Evolutionary conservation across 2,329 filamentous ascomycete genomes (phyloP).

Genomic region (Fusarium staphyleae): DNA sequence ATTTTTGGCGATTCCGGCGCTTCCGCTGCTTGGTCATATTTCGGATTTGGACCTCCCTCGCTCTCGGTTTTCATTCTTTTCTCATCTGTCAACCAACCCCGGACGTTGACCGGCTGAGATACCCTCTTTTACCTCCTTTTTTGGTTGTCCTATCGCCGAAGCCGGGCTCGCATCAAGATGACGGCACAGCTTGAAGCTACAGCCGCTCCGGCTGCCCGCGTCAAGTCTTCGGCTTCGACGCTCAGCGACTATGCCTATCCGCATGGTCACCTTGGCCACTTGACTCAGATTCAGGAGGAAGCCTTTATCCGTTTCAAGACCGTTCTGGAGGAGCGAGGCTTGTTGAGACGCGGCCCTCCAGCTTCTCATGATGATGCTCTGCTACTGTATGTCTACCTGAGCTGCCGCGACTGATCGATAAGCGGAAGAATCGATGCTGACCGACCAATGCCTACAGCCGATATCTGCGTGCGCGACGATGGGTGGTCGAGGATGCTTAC

Average conservation of each 20-base stretch:
- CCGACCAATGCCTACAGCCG: constrained; percentile 61
- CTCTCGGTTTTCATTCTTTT: constrained; percentile 8
- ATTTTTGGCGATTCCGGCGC: constrained; percentile 33
- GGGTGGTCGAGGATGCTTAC: constrained; percentile 78
- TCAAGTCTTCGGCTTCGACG: constrained; percentile 43
- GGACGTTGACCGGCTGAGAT: constrained; percentile 14
- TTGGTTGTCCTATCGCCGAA: constrained; percentile 1
- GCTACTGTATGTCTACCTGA: constrained; percentile 64
- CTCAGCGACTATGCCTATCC: constrained; percentile 64
- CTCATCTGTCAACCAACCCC: constrained; percentile 1
- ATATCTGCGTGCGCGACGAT: constrained; percentile 85
- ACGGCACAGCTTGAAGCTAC: constrained; percentile 37
- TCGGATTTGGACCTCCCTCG: constrained; percentile 4
- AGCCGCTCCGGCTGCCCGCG: constrained; percentile 39
- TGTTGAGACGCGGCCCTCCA: constrained; percentile 64
- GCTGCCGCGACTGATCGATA: background rate
- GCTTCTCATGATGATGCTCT: constrained; percentile 76
- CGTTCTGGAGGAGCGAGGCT: constrained; percentile 68
- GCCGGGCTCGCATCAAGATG: constrained; percentile 28
- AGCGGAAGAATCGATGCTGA: constrained; percentile 21
- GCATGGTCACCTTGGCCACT: constrained; percentile 79
- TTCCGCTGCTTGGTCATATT: constrained; percentile 27
- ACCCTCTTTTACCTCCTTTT: constrained; percentile 4
- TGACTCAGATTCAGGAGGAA: constrained; percentile 71
- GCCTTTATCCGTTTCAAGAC: constrained; percentile 76